phyloP scores from a whole-genome alignment of 2,329 filamentous ascomycete genomes.

The Exophiala xenobiotica region DNA sequence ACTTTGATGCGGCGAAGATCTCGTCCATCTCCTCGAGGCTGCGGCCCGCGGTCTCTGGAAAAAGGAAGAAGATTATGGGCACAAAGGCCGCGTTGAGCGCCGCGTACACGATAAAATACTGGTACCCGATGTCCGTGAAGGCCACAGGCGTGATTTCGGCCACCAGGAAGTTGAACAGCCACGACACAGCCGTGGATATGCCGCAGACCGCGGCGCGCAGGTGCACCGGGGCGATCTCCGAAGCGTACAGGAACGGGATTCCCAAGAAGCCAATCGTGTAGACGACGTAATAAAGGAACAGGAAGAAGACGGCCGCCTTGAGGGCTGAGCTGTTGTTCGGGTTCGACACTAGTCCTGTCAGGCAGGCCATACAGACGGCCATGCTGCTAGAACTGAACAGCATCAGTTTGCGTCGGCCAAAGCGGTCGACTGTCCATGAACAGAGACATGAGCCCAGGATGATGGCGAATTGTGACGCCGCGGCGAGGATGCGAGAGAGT shows the following conservation, averaged over 20 bases:
- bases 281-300: constrained; percentile 44
- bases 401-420: constrained; percentile 67
- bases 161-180: constrained; percentile 51
- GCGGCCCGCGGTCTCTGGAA: constrained; percentile 60
- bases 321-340: constrained; percentile 36
- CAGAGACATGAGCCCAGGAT: constrained; percentile 36
- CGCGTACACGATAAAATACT: constrained; percentile 73
- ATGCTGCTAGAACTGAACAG: constrained; percentile 67
- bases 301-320: constrained; percentile 42
- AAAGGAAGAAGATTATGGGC: constrained; percentile 65
- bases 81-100: constrained; percentile 68
- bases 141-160: constrained; percentile 58
- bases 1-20: constrained; percentile 56
- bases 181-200: constrained; percentile 38
- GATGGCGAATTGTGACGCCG: constrained; percentile 52
- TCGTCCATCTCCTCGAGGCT: constrained; percentile 68
- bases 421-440: constrained; percentile 42
- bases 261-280: constrained; percentile 43
- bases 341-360: constrained; percentile 34
- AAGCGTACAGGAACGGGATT: constrained; percentile 37
- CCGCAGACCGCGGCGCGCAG: constrained; percentile 34
- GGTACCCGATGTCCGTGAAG: constrained; percentile 57
- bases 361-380: constrained; percentile 64
- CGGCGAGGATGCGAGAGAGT: constrained; percentile 55
- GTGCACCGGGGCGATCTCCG: constrained; percentile 36